Conservation (phyloP, 176 grass and related monocot genomes). For the Oryza nivara region DNA sequence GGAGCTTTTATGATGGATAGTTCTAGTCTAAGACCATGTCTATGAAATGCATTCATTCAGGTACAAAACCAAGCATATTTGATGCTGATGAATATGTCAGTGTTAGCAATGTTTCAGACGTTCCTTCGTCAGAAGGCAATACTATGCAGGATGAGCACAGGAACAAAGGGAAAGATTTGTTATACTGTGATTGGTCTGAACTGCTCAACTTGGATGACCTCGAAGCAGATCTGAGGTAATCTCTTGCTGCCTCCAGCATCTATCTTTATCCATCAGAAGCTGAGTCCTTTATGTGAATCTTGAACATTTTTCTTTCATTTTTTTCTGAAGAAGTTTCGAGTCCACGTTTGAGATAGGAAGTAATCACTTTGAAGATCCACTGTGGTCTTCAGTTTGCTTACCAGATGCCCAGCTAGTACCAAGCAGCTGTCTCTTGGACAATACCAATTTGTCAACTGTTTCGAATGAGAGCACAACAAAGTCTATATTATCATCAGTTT, state of each 20-base stretch:
- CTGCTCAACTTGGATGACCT: slow-evolving; percentile 51
- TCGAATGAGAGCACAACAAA: neutral
- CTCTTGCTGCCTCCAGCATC: neutral
- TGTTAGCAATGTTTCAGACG: neutral
- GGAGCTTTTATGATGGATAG: neutral
- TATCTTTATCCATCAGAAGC: neutral
- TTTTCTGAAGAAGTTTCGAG: slow-evolving; percentile 46
- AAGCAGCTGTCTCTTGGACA: slow-evolving; percentile 14
- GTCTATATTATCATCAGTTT: neutral
- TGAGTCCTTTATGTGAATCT: neutral
- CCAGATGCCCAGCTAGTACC: slow-evolving; percentile 33
- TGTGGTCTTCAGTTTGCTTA: slow-evolving; percentile 52
- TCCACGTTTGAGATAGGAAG: slow-evolving; percentile 49
- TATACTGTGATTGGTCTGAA: slow-evolving; percentile 51
- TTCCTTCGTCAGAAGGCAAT: neutral
- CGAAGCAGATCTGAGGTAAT: slow-evolving; percentile 41
- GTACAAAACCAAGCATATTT: neutral
- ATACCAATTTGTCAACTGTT: neutral
- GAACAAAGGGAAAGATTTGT: slow-evolving; percentile 30
- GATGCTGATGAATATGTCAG: neutral
- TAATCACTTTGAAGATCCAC: slow-evolving; percentile 38
- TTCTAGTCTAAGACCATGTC: neutral
- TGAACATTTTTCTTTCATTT: slow-evolving; percentile 4
- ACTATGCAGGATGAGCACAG: slow-evolving; percentile 22
- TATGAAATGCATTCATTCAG: slow-evolving; percentile 1